These are phyloP conservation scores for Lasiosphaeria ovina DNA, from an alignment of 495 filamentous ascomycete species.

Conservation along the genomic window DNA sequence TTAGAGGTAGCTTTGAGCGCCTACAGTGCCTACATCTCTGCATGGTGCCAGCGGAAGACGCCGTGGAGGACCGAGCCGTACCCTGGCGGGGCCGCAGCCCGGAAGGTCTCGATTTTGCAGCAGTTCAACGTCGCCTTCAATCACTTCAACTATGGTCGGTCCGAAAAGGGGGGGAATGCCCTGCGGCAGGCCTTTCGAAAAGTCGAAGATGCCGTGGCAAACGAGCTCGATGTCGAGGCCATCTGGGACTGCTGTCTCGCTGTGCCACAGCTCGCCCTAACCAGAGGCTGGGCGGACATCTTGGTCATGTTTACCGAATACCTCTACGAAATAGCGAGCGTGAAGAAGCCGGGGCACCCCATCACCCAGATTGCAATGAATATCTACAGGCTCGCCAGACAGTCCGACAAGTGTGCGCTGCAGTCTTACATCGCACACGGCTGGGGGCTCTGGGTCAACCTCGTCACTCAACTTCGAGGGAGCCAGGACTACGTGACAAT, in stretches of 20 bases:
- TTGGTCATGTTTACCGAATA: slow-evolving; percentile 26
- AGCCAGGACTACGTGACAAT: slow-evolving; percentile 28
- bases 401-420: background rate
- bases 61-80: slow-evolving; percentile 11
- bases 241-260: slow-evolving; percentile 38
- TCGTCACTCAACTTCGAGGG: slow-evolving; percentile 14
- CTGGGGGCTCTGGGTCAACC: slow-evolving; percentile 31
- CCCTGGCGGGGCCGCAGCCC: background rate
- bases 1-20: slow-evolving; percentile 11
- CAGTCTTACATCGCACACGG: slow-evolving; percentile 15
- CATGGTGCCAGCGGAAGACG: slow-evolving; percentile 9
- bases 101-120: slow-evolving; percentile 27
- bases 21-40: slow-evolving; percentile 18
- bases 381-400: slow-evolving; percentile 4
- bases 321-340: slow-evolving; percentile 19
- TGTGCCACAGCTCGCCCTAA: slow-evolving; percentile 28
- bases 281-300: slow-evolving; percentile 23
- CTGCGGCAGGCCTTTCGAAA: slow-evolving; percentile 28
- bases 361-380: slow-evolving; percentile 16
- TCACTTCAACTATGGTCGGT: slow-evolving; percentile 12
- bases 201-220: slow-evolving; percentile 23
- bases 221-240: slow-evolving; percentile 23
- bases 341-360: slow-evolving; percentile 26
- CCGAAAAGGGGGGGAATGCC: slow-evolving; percentile 17
- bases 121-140: slow-evolving; percentile 21